Evolutionary conservation across 1,139 yeast genomes (phyloP), one percentile per base, ranked within the genome.

Genomic region (Yamadazyma diddensiae): DNA sequence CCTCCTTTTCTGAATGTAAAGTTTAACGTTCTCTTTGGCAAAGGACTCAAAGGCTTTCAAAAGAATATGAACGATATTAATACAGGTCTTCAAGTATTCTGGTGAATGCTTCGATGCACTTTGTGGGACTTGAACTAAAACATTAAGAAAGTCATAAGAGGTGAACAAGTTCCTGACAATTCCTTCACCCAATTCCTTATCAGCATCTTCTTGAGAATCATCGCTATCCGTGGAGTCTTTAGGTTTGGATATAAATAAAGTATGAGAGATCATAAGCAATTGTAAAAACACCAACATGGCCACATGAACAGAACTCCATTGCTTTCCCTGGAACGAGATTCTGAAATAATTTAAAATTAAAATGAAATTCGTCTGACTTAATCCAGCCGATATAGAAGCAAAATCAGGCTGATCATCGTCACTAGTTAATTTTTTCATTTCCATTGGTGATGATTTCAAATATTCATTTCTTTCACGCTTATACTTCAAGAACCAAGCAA

Each of bases 281-380:
- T 85, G 86, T 24, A 73, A 72, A 49, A 86, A 77, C 37, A 88
- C 76, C 24, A 77, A 65, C 74, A 86, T 73, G 1, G 82, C 77
- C 1, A 88, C 85, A 45, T 84, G 90, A 2, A 82, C 67, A 1
- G 80, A 67, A 33, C 72, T 66, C 77, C 80, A 77, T 26, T 65
- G 57, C 50, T 58, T 68, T 4, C 70, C 62, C 12, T 73, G 77
- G 34, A 55, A 61, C 7, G 82, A 71, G 15, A 68, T 71, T 24
- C 82, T 61, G 52, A 87, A 60, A 38, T 75, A 65, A 13, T 75
- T 70, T 28, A 79, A 65, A 18, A 85, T 65, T 24, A 82, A 64
- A 27, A 78, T 70, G 37, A 87, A 78, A 31, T 79, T 73, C 20
- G 79, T 74, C 39, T 81, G 86, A 40, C 79, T 73, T 26, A 90